These are phyloP conservation scores for Prosopis cineraria DNA, from an alignment of 306 rosid genomes.

Conservation along the genomic window DNA sequence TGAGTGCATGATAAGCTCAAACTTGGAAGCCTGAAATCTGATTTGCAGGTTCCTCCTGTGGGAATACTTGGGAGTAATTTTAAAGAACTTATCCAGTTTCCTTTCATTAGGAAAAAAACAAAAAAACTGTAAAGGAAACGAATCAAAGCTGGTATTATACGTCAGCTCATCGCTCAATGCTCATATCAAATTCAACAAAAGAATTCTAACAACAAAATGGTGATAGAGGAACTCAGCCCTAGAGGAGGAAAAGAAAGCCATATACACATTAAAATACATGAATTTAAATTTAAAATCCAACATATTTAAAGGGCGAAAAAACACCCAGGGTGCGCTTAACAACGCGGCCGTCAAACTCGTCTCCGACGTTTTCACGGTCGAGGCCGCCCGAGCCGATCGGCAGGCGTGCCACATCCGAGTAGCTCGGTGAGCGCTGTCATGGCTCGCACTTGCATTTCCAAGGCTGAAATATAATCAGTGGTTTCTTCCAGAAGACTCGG, in stretches of 20 bases:
- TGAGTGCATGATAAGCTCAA: neutral
- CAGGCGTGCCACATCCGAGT: constrained; percentile 46
- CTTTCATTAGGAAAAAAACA: neutral
- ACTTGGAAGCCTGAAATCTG: neutral
- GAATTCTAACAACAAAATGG: neutral
- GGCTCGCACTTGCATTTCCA: constrained; percentile 84
- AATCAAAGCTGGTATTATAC: neutral
- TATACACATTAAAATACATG: neutral
- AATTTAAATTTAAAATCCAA: neutral
- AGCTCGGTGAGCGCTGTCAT: constrained; percentile 67
- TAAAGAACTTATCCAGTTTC: neutral
- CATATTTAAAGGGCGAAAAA: neutral
- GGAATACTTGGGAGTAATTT: neutral
- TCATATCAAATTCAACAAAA: neutral
- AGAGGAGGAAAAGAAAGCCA: neutral
- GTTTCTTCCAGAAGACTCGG: constrained; percentile 82
- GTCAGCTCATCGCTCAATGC: neutral
- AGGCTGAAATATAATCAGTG: constrained; percentile 69
- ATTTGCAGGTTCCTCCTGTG: neutral
- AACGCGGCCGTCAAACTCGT: constrained; percentile 31
- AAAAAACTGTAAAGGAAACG: too few species aligned
- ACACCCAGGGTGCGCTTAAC: constrained; percentile 19
- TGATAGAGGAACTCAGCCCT: neutral
- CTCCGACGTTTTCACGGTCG: constrained; percentile 30
- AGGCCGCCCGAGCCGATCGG: constrained; percentile 22